phyloP scores from a whole-genome alignment of 2,329 filamentous ascomycete species.

The Lecanoromycetidae sp. region DNA sequence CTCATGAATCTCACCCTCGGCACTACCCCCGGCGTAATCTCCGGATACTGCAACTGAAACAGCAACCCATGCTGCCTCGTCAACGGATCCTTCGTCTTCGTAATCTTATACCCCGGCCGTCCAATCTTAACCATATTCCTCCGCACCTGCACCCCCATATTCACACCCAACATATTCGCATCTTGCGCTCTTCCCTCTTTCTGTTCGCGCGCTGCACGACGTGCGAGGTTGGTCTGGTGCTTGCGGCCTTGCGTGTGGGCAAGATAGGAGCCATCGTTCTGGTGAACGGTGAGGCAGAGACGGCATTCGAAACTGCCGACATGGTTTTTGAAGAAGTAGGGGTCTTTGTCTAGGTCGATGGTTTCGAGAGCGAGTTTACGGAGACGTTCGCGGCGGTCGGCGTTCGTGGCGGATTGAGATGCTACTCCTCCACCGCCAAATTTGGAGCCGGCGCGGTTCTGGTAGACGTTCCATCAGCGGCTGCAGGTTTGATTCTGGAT shows the following conservation, averaged over 20 bases:
- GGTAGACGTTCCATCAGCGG: conserved; percentile 19
- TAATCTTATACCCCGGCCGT: conserved; percentile 92
- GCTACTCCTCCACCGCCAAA: conserved; percentile 96
- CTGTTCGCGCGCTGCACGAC: conserved; percentile 88
- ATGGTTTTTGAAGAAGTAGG: conserved; percentile 99
- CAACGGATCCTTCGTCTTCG: conserved; percentile 80
- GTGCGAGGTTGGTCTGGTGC: conserved; percentile 95
- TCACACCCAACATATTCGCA: conserved; percentile 55
- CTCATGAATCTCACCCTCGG: conserved; percentile 95
- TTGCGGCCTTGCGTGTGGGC: conserved; percentile 97
- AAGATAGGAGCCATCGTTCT: conserved; percentile 97
- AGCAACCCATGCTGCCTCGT: conserved; percentile 79
- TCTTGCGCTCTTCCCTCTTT: conserved; percentile 63
- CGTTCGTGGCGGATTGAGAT: conserved; percentile 84
- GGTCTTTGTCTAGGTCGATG: conserved; percentile 98
- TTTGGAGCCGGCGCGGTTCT: conserved; percentile 94
- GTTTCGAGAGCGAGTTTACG: conserved; percentile 97
- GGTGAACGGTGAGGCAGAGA: conserved; percentile 91
- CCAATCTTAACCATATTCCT: conserved; percentile 90
- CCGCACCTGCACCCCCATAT: conserved; percentile 65
- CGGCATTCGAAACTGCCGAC: conserved; percentile 96
- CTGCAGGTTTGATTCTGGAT: not conserved
- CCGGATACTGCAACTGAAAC: conserved; percentile 94
- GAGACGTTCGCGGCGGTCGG: conserved; percentile 90
- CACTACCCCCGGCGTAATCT: conserved; percentile 62